Conservation (phyloP, 192 early-diverging fungal species). For the Podila clonocystis region DNA sequence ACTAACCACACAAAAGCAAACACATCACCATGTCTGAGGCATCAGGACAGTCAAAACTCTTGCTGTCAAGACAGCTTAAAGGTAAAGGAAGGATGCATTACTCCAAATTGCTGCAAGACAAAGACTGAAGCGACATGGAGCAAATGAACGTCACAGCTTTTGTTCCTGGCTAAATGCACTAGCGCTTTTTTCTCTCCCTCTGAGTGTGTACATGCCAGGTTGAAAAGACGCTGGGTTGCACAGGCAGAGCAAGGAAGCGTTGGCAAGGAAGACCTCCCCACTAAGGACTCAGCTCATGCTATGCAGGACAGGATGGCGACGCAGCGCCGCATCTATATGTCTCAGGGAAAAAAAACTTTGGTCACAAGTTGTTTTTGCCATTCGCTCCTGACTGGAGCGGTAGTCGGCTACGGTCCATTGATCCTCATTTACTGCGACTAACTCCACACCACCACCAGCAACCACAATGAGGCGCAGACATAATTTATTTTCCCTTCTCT, state of each 20-base stretch:
- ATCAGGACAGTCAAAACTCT: conserved; percentile 21
- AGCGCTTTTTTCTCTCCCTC: neutral
- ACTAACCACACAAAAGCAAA: neutral
- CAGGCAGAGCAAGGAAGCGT: neutral
- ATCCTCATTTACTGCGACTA: too few relatives aligned
- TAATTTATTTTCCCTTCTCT: too few relatives aligned
- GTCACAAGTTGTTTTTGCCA: too few relatives aligned
- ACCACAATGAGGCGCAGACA: too few relatives aligned
- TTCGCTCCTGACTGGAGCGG: too few relatives aligned
- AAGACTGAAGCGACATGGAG: neutral
- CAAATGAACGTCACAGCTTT: neutral
- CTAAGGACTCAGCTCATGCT: neutral
- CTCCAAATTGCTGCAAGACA: neutral
- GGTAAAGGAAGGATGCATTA: conserved; percentile 9
- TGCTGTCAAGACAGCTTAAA: conserved; percentile 38
- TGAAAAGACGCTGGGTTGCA: neutral
- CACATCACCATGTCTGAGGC: neutral
- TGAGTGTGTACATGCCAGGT: neutral
- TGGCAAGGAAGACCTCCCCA: neutral
- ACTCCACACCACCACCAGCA: too few relatives aligned
- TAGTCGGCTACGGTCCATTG: too few relatives aligned
- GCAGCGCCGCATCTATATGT: too few relatives aligned
- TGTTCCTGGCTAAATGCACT: neutral
- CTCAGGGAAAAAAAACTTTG: too few relatives aligned
- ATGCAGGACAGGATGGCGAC: too few relatives aligned